Conservation (phyloP, 2,329 filamentous ascomycete species). For the Rhexocercosporidium sp. region DNA sequence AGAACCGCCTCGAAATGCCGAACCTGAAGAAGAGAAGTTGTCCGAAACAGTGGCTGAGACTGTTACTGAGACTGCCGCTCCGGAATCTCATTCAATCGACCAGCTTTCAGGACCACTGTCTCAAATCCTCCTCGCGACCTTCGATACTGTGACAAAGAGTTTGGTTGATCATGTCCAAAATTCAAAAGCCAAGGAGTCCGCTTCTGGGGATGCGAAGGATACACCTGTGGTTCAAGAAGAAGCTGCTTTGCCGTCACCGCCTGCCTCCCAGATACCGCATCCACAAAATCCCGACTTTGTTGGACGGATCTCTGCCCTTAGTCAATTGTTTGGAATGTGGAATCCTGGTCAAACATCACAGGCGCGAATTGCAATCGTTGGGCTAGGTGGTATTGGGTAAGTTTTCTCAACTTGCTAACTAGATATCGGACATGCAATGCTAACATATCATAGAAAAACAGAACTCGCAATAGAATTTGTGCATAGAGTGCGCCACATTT, state of each 20-base stretch:
- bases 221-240: slow-evolving; percentile 10
- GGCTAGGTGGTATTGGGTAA: slow-evolving; percentile 37
- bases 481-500: slow-evolving; percentile 32
- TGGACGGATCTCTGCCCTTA: slow-evolving; percentile 28
- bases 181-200: background rate
- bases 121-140: slow-evolving; percentile 12
- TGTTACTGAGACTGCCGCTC: background rate
- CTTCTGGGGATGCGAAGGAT: background rate
- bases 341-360: slow-evolving; percentile 28
- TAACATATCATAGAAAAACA: slow-evolving; percentile 32
- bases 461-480: slow-evolving; percentile 35
- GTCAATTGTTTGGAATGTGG: slow-evolving; percentile 35
- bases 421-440: background rate
- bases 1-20: background rate
- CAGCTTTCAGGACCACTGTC: slow-evolving; percentile 13
- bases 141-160: slow-evolving; percentile 5
- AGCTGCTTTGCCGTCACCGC: background rate
- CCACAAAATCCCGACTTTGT: slow-evolving; percentile 33
- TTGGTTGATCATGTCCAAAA: background rate
- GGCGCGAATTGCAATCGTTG: slow-evolving; percentile 33
- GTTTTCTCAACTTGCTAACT: background rate
- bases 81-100: background rate
- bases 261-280: slow-evolving; percentile 30
- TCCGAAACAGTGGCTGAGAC: background rate
- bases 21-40: background rate